Evolutionary conservation across 2,329 filamentous ascomycete genomes (phyloP), one percentile per base, ranked within the genome.

Genomic region (Rutstroemia sp.): DNA sequence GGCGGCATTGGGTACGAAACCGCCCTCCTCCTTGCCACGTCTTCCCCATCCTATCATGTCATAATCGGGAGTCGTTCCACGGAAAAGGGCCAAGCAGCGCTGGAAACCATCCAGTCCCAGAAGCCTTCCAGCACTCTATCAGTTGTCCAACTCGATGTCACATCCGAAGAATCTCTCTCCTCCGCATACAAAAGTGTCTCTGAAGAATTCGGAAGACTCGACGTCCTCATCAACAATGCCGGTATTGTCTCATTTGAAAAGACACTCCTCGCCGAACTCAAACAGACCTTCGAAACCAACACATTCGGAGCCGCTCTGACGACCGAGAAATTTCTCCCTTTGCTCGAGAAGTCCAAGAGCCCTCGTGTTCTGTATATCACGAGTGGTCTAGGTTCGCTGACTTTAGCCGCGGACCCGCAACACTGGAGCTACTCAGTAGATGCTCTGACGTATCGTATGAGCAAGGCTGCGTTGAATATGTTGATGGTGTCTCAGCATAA

Each of bases 1-100:
- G 64, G 63, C 0, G 74, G 74, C 4, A 64, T 76, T 0, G 74
- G 74, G 0, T 66, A 68, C 1, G 73, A 73, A 46, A 66, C 73
- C 1, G 66, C 68, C 10, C 64, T 62, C 2, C 30, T 40, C 8
- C 44, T 63, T 10, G 17, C 57, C 8, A 34, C 27, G 9, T 23
- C 51, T 4, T 56, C 56, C 5, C 12, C 42, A 10, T 47, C 61
- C 12, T 65, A 60, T 47, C 64, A 67, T 48, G 56, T 67, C 2
- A 59, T 67, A 27, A 49, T 67, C n/a, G 60, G 58, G 9, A 59
- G 58, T n/a, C 65, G 65, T 30, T 58, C 62, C 21, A 14, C 44
- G 8, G 56, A 58, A 17, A 64, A 60, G 25, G 64, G 60, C 8
- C 50, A 59, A 16, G 39, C 25, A 3, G 59, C 63, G 3, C 54